phyloP scores from a whole-genome alignment of 2,329 filamentous ascomycete genomes.

The Talaromyces albobiverticillius region DNA sequence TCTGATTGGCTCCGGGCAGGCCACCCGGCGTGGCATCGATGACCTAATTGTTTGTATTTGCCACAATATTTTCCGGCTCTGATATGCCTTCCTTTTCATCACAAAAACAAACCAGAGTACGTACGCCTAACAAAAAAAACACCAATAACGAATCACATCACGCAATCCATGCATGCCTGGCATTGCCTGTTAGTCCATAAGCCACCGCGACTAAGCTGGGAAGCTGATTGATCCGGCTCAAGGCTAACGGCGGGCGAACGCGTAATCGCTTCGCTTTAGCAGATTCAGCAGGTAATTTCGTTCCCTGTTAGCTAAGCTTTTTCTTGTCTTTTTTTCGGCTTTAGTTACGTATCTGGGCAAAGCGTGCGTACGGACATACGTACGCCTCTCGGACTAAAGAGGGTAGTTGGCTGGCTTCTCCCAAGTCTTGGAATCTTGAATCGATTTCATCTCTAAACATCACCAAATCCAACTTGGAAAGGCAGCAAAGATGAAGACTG shows the following conservation, averaged over 20 bases:
- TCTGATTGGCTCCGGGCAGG: too few relatives aligned
- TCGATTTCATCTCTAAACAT: background rate
- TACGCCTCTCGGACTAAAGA: too few relatives aligned
- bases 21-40: too few relatives aligned
- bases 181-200: background rate
- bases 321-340: background rate
- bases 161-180: background rate
- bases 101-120: too few relatives aligned
- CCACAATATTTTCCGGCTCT: too few relatives aligned
- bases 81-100: too few relatives aligned
- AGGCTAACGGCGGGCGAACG: background rate
- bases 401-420: background rate
- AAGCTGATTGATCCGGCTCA: background rate
- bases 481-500: slow-evolving; percentile 40
- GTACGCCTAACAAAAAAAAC: too few relatives aligned
- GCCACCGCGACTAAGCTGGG: background rate
- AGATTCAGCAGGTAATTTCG: background rate
- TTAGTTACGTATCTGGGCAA: background rate
- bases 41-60: too few relatives aligned
- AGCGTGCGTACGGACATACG: background rate
- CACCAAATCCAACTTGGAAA: background rate
- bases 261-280: background rate
- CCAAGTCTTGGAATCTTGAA: background rate
- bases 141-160: too few relatives aligned
- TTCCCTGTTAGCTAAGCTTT: background rate